Percentiles rank a stretch among this genome's conserved stretches.
Conservation (phyloP, 306 rosid species). For the Calophaca sinica region DNA sequence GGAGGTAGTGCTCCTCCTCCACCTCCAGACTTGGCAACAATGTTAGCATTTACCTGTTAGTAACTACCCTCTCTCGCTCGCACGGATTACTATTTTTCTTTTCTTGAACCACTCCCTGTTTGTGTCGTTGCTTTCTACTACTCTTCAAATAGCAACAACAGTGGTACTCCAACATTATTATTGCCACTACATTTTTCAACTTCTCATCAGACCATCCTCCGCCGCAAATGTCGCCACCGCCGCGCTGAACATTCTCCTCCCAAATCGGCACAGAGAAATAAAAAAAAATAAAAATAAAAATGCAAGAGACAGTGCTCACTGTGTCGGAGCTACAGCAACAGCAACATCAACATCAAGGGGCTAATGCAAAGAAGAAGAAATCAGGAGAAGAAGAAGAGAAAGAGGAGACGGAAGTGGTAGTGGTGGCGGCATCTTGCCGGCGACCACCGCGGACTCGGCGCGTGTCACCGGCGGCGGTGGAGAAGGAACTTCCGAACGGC, state of each 20-base stretch:
- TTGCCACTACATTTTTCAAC: slow-evolving; percentile 1
- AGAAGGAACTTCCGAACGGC: slow-evolving; percentile 49
- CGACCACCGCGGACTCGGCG: slow-evolving; percentile 26
- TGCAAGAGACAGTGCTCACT: slow-evolving; percentile 59
- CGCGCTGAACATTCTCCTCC: background rate
- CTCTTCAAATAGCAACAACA: background rate
- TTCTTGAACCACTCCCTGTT: slow-evolving; percentile 6
- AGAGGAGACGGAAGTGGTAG: slow-evolving; percentile 42
- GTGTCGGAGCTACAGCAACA: slow-evolving; percentile 36
- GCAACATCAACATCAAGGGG: background rate
- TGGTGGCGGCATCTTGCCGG: slow-evolving; percentile 44
- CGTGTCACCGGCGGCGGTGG: slow-evolving; percentile 43
- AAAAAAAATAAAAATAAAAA: too few relatives aligned
- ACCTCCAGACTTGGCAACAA: background rate
- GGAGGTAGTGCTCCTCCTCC: background rate
- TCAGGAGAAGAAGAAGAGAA: slow-evolving; percentile 40
- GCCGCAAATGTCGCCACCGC: slow-evolving; percentile 43
- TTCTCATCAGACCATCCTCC: background rate
- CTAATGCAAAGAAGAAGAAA: slow-evolving; percentile 39
- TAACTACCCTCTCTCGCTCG: background rate
- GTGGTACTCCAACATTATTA: background rate
- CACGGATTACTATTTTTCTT: background rate
- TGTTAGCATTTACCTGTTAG: background rate
- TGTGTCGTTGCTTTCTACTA: background rate
- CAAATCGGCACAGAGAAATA: background rate